phyloP scores from a whole-genome alignment of 352 stramenopile genomes.

The Pythium phragmiticola region DNA sequence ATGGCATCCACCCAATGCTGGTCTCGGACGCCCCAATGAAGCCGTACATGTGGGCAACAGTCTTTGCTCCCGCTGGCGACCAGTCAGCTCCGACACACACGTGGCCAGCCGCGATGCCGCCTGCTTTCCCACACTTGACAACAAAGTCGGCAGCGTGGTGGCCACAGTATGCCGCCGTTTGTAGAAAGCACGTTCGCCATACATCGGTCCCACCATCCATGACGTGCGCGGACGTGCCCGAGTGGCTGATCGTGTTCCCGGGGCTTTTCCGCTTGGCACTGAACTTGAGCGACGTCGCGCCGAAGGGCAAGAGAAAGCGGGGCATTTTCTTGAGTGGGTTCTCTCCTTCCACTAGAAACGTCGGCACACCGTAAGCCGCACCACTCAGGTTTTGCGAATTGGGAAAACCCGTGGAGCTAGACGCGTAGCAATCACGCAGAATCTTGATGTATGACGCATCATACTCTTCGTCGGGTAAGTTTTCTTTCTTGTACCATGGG shows the following conservation, averaged over 20 bases:
- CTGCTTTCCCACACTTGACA: constrained; percentile 67
- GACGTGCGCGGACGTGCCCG: constrained; percentile 57
- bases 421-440: constrained; percentile 84
- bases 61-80: constrained; percentile 12
- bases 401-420: constrained; percentile 74
- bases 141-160: constrained; percentile 79
- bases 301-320: constrained; percentile 58
- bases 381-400: constrained; percentile 86
- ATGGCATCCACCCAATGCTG: constrained; percentile 86
- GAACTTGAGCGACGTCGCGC: constrained; percentile 57
- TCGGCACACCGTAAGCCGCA: constrained; percentile 82
- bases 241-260: constrained; percentile 71
- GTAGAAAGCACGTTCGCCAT: constrained; percentile 69
- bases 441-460: constrained; percentile 87
- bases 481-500: constrained; percentile 90
- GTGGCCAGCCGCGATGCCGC: constrained; percentile 64
- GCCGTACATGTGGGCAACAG: neutral
- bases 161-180: constrained; percentile 59
- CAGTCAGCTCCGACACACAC: constrained; percentile 78
- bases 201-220: constrained; percentile 35
- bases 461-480: constrained; percentile 84
- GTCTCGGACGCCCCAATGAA: constrained; percentile 18
- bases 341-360: constrained; percentile 81
- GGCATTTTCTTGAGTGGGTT: constrained; percentile 61
- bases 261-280: constrained; percentile 58